Evolutionary conservation across 23 red algal species (phyloP), one percentile per base, ranked within the genome.

Genomic region (Gracilariopsis chorda): DNA sequence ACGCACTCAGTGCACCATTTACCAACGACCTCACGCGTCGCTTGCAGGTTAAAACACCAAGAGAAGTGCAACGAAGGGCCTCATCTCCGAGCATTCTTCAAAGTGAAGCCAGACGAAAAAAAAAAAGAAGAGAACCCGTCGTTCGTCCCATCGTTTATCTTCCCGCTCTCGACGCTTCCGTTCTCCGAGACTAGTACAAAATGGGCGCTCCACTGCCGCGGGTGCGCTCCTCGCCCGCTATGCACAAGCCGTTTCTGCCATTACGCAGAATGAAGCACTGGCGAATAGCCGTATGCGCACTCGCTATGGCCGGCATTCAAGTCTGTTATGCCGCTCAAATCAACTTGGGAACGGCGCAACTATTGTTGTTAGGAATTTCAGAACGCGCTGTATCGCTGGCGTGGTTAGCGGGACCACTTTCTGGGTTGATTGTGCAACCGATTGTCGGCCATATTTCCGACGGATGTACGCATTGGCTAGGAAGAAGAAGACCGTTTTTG

Each of bases 291-390:
- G 6, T 53, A 4, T 84, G 80, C 51, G 58, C 72, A 4, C 25
- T 73, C 28, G 95, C 86, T 25, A 92, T 94, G 90, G 67, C 71
- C 24, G 95, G 95, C 56, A 86, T 98, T 28, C 86, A 94, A 37
- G 59, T 89, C 29, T 86, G 91, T 80, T 98, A 94, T 76, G 55
- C 95, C 30, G 95, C 92, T 27, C 95, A 98, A 61, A 98, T 98
- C 61, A 90, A 90, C 74, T 63, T 89, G 28, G 95, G 90, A 17
- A 94, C 84, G 40, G 45, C 90, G 39, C 71, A 87, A 39, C 81
- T 98, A 37, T 72, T 91, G 32, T 34, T 82, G 37, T 62, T 98
- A 16, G 95, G 95, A 2, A 43, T 98, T 27, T 48, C 30, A 56
- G 53, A 79, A 49, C 62, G 80, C 43, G 48, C 77, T 43, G 86